Evolutionary conservation across 495 filamentous ascomycete species (phyloP), one percentile per base, ranked within the genome.

Genomic region (Cudoniella acicularis): DNA sequence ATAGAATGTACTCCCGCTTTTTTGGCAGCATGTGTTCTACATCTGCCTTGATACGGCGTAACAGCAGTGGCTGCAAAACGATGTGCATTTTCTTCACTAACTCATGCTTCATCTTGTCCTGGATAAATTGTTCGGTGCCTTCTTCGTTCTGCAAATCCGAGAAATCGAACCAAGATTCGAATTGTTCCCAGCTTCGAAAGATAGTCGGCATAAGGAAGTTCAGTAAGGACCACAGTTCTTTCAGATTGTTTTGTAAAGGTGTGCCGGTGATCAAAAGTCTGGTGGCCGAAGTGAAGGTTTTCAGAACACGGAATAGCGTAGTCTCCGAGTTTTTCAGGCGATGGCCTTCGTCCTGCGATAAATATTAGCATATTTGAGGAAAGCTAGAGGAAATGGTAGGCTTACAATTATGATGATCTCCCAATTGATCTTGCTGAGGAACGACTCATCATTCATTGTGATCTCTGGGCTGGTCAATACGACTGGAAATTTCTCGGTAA

Each of bases 321-420:
- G 92, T 94, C 63, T 98, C 89, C 67, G 96, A 88, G 59, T 98
- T 98, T 76, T 98, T 98, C 77, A 98, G 83, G 4, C 94, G 89
- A 69, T 98, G 94, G 1, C 94, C 94, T 74, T 98, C 94, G 66
- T 98, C 94, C 85, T 87, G 49, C 10, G 41, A 48, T 41, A 10
- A 21, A 42, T 2, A 24, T 60, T 42, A 59, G 53, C 24, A 58
- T 30, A 48, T 49, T 3, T 25, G 42, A 10, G 24, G n/a, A n/a
- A 8, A 45, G 47, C 17, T 36, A 43, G 30, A 13, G 1, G 23
- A 24, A 27, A 11, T 50, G n/a, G n/a, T n/a, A 27, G 18, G 77
- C 86, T 70, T 76, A 89, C 87, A 67, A 98, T 96, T 64, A 98
- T 91, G 65, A 98, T 96, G 69, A 95, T 96, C 52, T 92, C 90